Conservation (phyloP, 2,329 filamentous ascomycete species). For the Apiospora sp. region DNA sequence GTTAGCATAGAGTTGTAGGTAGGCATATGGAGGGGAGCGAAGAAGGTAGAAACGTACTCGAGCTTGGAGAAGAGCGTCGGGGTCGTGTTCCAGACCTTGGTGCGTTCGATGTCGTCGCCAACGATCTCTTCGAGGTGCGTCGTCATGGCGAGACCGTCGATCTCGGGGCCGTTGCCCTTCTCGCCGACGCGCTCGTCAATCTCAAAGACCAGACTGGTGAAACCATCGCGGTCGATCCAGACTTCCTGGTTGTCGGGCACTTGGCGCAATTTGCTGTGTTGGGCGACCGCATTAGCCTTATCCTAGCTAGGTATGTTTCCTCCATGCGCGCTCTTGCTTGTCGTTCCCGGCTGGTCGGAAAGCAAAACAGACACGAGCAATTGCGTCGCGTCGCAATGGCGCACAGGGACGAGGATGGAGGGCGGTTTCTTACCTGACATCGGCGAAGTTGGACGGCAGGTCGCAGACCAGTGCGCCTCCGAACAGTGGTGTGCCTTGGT, state of each 20-base stretch:
- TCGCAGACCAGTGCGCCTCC: constrained; percentile 76
- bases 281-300: constrained; percentile 6
- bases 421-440: constrained; percentile 68
- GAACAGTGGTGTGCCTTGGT: constrained; percentile 68
- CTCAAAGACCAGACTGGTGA: constrained; percentile 88
- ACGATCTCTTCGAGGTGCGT: constrained; percentile 75
- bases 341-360: neutral
- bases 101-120: constrained; percentile 66
- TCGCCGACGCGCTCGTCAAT: constrained; percentile 81
- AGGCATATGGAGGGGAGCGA: constrained; percentile 26
- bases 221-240: constrained; percentile 83
- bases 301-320: neutral
- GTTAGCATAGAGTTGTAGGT: neutral
- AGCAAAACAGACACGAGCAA: neutral
- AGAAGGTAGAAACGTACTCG: constrained; percentile 48
- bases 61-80: constrained; percentile 66
- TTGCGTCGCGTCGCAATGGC: constrained; percentile 23
- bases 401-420: neutral
- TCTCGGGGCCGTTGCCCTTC: constrained; percentile 61
- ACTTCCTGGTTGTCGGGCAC: constrained; percentile 92
- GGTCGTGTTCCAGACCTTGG: constrained; percentile 73
- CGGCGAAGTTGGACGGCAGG: constrained; percentile 72
- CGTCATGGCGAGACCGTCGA: constrained; percentile 74
- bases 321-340: neutral
- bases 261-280: constrained; percentile 71